These are phyloP conservation scores for Dioscorea cayenensis DNA, from an alignment of 116 monocot genomes.

Conservation along the genomic window DNA sequence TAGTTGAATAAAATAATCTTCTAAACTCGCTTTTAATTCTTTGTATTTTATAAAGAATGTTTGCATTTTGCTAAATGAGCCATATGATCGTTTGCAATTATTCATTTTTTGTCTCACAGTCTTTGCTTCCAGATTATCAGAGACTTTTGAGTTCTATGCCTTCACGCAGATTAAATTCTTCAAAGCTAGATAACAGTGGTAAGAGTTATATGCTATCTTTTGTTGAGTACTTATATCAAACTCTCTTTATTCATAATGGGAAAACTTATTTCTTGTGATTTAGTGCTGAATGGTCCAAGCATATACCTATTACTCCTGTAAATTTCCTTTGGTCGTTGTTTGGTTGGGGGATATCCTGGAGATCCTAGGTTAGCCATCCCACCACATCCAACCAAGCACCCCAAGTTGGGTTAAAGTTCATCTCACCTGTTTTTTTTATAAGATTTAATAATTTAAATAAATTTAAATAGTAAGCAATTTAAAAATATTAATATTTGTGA, in stretches of 20 bases:
- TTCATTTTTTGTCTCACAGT: slow-evolving; percentile 44
- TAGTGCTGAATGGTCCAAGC: background rate
- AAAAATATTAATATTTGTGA: too few relatives aligned
- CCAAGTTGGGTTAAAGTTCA: too few relatives aligned
- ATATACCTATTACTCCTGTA: background rate
- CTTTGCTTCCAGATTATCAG: slow-evolving; percentile 98
- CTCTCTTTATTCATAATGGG: background rate
- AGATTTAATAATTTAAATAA: too few relatives aligned
- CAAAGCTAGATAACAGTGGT: slow-evolving; percentile 94
- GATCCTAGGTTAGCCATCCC: too few relatives aligned
- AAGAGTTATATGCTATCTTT: slow-evolving; percentile 17
- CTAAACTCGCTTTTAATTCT: background rate
- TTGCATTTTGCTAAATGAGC: background rate
- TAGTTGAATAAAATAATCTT: background rate
- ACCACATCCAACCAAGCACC: too few relatives aligned
- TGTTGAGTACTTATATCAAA: background rate
- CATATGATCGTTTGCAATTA: slow-evolving; percentile 3
- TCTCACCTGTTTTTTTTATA: too few relatives aligned
- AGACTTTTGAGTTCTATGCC: slow-evolving; percentile 91
- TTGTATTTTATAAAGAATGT: background rate
- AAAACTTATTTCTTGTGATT: background rate
- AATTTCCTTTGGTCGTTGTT: background rate
- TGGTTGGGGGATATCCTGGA: too few relatives aligned
- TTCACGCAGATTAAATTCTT: slow-evolving; percentile 86
- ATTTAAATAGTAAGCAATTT: too few relatives aligned